Base-by-base conservation (phyloP, 2,329 filamentous ascomycete genomes). In the Diaporthe sp. region DNA sequence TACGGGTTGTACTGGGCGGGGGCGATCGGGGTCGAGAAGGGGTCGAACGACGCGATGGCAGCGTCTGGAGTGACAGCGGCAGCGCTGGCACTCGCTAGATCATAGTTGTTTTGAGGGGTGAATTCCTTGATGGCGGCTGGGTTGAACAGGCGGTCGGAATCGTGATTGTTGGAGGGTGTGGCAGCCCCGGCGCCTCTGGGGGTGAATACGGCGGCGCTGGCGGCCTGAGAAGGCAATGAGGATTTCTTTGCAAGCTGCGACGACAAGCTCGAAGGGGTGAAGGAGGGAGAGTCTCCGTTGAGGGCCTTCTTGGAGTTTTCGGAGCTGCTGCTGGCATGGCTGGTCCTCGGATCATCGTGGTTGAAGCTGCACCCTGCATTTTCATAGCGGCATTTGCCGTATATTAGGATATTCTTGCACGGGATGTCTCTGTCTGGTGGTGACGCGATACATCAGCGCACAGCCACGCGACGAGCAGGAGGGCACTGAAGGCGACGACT, bases 261-360 rank as follows among this genome's bases (percentile, higher is more conserved):
- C 4, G 42, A 66, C 56, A 88, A 78, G 74, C 82, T 85, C 19
- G 90, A 86, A 8, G 96, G 96, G 0, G 95, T 98, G 82, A 99
- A 99, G 63, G 96, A 94, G 17, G 97, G 96, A 12, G 97, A 98
- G 80, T 98, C 97, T 80, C 98, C 97, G 83, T 97, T 99, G 78
- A 99, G 88, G 37, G 93, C 88, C 83, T 95, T 97, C 84, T 94
- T 95, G 32, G 50, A 70, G 58, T 61, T 73, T 35, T 76, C 75
- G 51, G 70, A 75, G 51, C 61, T 61, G 71, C 50, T 66, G 56
- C 70, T 70, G 19, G 65, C 47, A 42, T 59, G 51, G 55, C 56
- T 74, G 37, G 70, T 61, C 50, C 50, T 59, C 3, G 25, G 71
- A 74, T 92, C 90, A 78, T 97, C 94, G 84, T 98, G 95, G 81